Conservation (phyloP, 106 monocot genomes). For the Dioscorea dumetorum region DNA sequence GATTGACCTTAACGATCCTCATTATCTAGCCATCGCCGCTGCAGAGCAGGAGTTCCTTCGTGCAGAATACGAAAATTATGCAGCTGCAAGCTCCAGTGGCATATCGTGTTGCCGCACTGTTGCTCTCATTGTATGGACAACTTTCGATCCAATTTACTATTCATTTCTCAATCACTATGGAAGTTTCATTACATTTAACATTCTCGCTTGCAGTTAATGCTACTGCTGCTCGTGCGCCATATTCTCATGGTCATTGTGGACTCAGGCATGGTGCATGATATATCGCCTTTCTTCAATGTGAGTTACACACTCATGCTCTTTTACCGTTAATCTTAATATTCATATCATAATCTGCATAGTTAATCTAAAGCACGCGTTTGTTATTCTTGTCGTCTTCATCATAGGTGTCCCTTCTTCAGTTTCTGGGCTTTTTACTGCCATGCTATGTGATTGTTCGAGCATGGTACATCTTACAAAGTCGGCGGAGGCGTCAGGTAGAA, state of each 20-base stretch:
- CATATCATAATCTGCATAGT: not conserved
- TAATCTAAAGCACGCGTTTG: not conserved
- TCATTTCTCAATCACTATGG: not conserved
- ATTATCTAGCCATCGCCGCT: constrained; percentile 73
- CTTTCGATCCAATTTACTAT: not conserved
- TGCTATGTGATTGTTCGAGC: constrained; percentile 79
- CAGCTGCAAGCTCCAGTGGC: constrained; percentile 41
- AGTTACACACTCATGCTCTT: constrained; percentile 12
- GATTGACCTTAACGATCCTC: constrained; percentile 63
- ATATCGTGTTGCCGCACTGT: constrained; percentile 71
- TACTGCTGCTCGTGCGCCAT: constrained; percentile 76
- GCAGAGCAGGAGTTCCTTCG: constrained; percentile 74
- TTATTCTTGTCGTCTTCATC: not conserved
- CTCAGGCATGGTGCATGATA: constrained; percentile 47
- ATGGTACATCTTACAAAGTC: constrained; percentile 47
- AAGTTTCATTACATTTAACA: not conserved
- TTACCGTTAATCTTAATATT: not conserved
- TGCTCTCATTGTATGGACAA: constrained; percentile 55
- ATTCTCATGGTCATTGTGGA: constrained; percentile 49
- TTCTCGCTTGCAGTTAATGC: constrained; percentile 54
- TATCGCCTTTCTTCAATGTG: constrained; percentile 67
- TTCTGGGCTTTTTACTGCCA: constrained; percentile 72
- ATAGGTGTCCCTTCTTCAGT: constrained; percentile 65
- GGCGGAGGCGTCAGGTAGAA: constrained; percentile 55
- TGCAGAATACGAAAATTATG: constrained; percentile 77